Evolutionary conservation across 2,329 filamentous ascomycete species (phyloP), one percentile per base, ranked within the genome.

Genomic region (Ophiostoma tasmaniense): DNA sequence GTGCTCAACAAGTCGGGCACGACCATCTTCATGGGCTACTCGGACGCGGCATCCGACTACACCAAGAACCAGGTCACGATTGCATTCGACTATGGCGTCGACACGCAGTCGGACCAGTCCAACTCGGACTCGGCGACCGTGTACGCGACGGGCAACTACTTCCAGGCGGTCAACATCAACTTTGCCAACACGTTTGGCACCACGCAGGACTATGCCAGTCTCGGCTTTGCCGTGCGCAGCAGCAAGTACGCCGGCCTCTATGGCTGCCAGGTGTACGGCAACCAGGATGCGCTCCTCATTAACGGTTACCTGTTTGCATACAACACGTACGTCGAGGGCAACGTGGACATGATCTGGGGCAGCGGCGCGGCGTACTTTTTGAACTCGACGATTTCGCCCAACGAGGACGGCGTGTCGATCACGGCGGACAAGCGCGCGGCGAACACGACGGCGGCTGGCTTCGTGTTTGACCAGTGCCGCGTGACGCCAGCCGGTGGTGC

Each of bases 91-190:
- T 70, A 74, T 6, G 79, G 76, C 1, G 78, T 80, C 28, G 79
- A 81, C 50, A 77, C 68, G 30, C 37, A 64, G 55, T 33, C 68
- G 25, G 68, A 76, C 65, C 77, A 79, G 70, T 79, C 79, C 71
- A 68, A 68, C 52, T 85, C 89, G 71, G 87, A 89, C 71, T 74
- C 80, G 0, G 81, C 77, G 1, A 82, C 81, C 0, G 76, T 83
- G 30, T 75, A 80, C 6, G 78, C 82, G 25, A 79, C 79, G 73
- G 80, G 83, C 0, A 75, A 76, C 11, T 81, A 85, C 73, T 81
- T 89, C 70, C 84, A 84, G 73, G 77, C 88, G 14, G 89, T 89
- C 78, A 89, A 89, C 71, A 79, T 90, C 75, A 86, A 83, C 67
- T 76, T 84, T 17, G 76, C 77, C 28, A 84, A 84, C 72, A 78